These are phyloP conservation scores for Torulaspora maleeae DNA, from an alignment of 805 yeast genomes.

Conservation along the genomic window DNA sequence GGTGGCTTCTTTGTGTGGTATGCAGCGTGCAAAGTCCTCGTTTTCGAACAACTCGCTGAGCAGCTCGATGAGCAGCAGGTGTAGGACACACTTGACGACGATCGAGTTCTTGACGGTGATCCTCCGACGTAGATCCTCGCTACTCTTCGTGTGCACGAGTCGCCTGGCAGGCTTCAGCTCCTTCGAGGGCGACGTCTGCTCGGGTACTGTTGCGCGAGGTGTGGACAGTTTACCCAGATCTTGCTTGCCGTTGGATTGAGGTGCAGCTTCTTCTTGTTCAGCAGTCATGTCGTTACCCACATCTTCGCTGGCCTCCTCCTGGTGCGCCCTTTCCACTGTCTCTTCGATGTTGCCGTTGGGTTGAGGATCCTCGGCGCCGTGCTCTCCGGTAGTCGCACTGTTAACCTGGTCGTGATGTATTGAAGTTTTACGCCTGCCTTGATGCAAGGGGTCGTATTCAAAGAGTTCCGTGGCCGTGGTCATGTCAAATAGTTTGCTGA, in stretches of 20 bases:
- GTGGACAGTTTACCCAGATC: neutral
- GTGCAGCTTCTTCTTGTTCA: conserved; percentile 9
- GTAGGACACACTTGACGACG: conserved; percentile 89
- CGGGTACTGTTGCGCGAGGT: neutral
- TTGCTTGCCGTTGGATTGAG: conserved; percentile 4
- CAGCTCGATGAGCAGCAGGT: conserved; percentile 81
- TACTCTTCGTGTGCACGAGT: conserved; percentile 25
- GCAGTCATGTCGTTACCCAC: conserved; percentile 35
- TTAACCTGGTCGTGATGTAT: neutral
- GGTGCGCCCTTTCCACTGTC: conserved; percentile 32
- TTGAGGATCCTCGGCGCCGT: conserved; percentile 20
- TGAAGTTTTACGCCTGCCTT: conserved; percentile 28
- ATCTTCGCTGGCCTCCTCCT: conserved; percentile 36
- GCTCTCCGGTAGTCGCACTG: conserved; percentile 6
- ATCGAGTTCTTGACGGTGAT: conserved; percentile 63
- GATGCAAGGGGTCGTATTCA: conserved; percentile 43
- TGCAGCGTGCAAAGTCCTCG: conserved; percentile 55
- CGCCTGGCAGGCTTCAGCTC: conserved; percentile 16
- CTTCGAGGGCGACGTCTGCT: neutral
- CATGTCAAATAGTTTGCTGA: conserved; percentile 64
- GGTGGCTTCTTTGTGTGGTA: conserved; percentile 64
- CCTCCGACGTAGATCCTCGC: conserved; percentile 41
- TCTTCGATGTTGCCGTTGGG: conserved; percentile 35
- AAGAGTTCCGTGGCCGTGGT: conserved; percentile 87
- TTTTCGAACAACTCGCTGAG: conserved; percentile 77